These are phyloP conservation scores for Cyberlindnera suaveolens DNA, from an alignment of 805 yeast species.

Conservation along the genomic window DNA sequence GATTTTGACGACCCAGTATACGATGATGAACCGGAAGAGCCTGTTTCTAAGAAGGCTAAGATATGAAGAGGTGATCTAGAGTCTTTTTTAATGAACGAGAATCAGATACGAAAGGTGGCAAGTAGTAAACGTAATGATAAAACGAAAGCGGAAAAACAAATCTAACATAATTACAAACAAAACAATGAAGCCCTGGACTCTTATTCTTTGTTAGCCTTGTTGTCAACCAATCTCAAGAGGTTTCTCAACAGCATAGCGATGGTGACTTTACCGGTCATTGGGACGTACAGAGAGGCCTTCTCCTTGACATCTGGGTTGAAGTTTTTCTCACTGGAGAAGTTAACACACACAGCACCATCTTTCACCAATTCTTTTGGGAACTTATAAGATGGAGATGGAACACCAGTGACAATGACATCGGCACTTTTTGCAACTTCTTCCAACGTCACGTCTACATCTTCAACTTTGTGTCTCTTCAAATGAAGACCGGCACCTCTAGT, in stretches of 20 bases:
- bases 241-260: constrained; percentile 91
- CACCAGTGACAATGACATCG: constrained; percentile 95
- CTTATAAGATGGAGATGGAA: constrained; percentile 77
- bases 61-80: constrained; percentile 4
- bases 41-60: constrained; percentile 27
- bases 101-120: background rate
- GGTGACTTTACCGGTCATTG: constrained; percentile 94
- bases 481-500: constrained; percentile 91
- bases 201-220: constrained; percentile 30
- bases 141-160: background rate
- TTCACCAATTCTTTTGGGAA: constrained; percentile 77
- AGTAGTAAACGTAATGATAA: too few relatives aligned
- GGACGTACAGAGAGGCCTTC: constrained; percentile 88
- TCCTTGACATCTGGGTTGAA: constrained; percentile 77
- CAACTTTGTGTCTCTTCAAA: constrained; percentile 76
- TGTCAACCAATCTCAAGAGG: constrained; percentile 72
- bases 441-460: constrained; percentile 46
- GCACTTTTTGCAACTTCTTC: constrained; percentile 65
- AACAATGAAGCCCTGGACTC: background rate
- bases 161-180: background rate
- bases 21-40: constrained; percentile 33
- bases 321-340: constrained; percentile 85
- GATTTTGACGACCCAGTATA: constrained; percentile 45
- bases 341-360: constrained; percentile 86
- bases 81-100: too few relatives aligned